Evolutionary conservation across 2,329 filamentous ascomycete species (phyloP), one percentile per base, ranked within the genome.

Genomic region (Trichophyton verrucosum): DNA sequence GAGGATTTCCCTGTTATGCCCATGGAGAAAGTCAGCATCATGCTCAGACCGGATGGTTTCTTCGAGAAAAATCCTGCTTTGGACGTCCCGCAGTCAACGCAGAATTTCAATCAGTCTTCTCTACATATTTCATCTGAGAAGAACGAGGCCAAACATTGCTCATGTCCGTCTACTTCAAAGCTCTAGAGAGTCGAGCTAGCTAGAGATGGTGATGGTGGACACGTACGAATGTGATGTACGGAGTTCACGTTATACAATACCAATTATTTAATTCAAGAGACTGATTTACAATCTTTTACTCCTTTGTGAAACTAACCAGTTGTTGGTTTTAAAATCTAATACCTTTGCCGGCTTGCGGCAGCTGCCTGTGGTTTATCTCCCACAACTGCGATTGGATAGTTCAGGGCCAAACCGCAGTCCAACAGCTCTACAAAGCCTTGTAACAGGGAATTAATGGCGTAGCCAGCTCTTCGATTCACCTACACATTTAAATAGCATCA

Each of bases 1-100:
- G 84, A 86, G 67, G 84, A 87, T 67, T 87, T 86, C 72, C 84
- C 84, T 0, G 81, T 87, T 46, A 87, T 87, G 85, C 84, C 84
- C 0, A 80, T 79, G 66, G 84, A 87, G 68, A 75, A 73, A 57
- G 74, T 81, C 7, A 76, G 74, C 59, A 74, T 81, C 11, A 75
- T 74, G 67, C 66, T 81, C 36, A 76, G 77, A 63, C 78, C 79
- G 1, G 77, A 77, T 57, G 78, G 79, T 33, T 81, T 81, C 69
- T 80, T 80, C 65, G 74, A 75, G n/a, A 76, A 74, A 67, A 80
- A 80, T 61, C 78, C 79, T 0, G 77, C 77, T 7, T 64, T 81
- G 40, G 76, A 78, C 65, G 76, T 78, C 2, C 76, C 76, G 7
- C 72, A 72, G 36, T 76, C 74, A 7, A 66, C 68, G 13, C 75